Base-by-base conservation (phyloP, 352 stramenopile genomes). In the Thraustochytrium sp. region DNA sequence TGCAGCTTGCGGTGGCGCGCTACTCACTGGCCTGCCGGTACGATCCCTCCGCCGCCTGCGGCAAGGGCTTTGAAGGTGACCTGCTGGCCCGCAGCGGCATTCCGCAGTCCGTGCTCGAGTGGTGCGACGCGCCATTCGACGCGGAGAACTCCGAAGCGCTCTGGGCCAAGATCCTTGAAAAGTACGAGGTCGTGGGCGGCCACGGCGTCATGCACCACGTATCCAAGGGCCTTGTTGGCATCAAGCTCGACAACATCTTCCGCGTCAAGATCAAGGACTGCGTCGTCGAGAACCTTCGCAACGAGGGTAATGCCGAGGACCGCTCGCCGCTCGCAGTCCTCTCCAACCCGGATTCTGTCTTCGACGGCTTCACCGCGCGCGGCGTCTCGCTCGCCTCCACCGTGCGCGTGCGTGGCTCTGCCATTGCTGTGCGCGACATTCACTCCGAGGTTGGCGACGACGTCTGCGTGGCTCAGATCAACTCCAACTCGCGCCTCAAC, bases 161-260 rank as follows among this genome's bases (percentile, higher is more conserved):
- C 4, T 75, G 62, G 62, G 62, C 8, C 62, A 29, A 48, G 4
- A 34, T 75, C 31, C 16, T 49, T 5, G 40, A 75, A 34, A 4
- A 61, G 2, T 26, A 31, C 16, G 3, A 5, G 29, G 53, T 82
- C 26, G n/a, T 31, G 23, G 26, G 21, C 36, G n/a, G n/a, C 37
- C 36, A 46, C n/a, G 72, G 78, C 34, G 29, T 77, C 9, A 74
- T 76, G 48, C 4, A 5, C 31, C 72, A 82, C 37, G 4, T 29
- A 3, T 3, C 13, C 8, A 82, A 82, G 72, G 72, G 72, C 31
- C 8, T 82, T 9, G 23, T 76, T 9, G 72, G 72, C 26, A 21
- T 82, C 54, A 82, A 82, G 54, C 48, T 82, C 37, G 72, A 82
- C 16, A 44, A 44, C 8, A n/a, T 48, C 3, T 13, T 38, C 34